Evolutionary conservation across 1,284 basidiomycete species (phyloP).

Genomic region (Puccinia novopanici): DNA sequence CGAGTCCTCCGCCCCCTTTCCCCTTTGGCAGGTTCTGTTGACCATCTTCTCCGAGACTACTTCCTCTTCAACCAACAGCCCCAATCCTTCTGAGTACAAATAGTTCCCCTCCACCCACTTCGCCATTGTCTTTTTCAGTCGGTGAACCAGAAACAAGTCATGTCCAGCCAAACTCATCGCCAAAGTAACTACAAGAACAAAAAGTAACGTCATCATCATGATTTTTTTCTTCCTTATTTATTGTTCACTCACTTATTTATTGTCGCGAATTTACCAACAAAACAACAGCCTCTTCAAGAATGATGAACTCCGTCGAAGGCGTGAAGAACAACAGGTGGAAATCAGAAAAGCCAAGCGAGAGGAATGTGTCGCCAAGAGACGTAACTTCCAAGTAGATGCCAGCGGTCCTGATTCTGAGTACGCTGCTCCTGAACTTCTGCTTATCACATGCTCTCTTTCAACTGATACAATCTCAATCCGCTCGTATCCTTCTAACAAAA

Average conservation of each 20-base stretch:
- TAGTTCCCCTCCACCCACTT: background rate
- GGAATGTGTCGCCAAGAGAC: slow-evolving; percentile 92
- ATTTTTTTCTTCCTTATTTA: too few species aligned
- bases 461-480: slow-evolving; percentile 15
- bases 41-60: background rate
- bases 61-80: background rate
- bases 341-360: slow-evolving; percentile 94
- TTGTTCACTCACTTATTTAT: background rate
- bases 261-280: background rate
- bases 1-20: too few species aligned
- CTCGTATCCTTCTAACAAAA: background rate
- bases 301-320: slow-evolving; percentile 74
- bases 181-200: slow-evolving; percentile 49
- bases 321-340: slow-evolving; percentile 96
- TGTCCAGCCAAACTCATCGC: slow-evolving; percentile 36
- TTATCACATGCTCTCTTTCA: slow-evolving; percentile 13
- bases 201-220: slow-evolving; percentile 35
- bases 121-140: background rate
- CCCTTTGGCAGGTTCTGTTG: too few species aligned
- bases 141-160: background rate
- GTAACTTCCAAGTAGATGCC: slow-evolving; percentile 78
- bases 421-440: slow-evolving; percentile 42
- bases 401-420: slow-evolving; percentile 67
- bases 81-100: background rate
- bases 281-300: slow-evolving; percentile 44